Base-by-base conservation (phyloP, 2,329 filamentous ascomycete genomes). In the Ceratocystis harringtonii region DNA sequence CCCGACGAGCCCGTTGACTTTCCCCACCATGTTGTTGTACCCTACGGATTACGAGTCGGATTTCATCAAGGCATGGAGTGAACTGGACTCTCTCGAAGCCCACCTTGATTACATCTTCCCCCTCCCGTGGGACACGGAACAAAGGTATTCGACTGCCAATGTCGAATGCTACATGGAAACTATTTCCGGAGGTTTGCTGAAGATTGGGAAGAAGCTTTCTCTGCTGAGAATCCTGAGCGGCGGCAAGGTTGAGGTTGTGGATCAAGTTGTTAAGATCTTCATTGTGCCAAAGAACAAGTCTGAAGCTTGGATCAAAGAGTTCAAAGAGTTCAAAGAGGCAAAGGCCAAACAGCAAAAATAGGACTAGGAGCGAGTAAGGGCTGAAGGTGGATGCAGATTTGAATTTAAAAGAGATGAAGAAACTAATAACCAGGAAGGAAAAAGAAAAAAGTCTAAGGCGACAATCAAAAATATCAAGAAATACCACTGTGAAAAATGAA, bases 141-240 rank as follows among this genome's bases (percentile, higher is more conserved):
- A 80, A 1, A 84, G 84, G 71, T 96, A 96, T 74, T 81, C 77
- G 0, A 70, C 80, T 0, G 78, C 79, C 0, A 78, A 76, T 0
- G 89, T 96, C 3, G 91, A 96, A 70, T 94, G 90, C 71, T 97
- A 90, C 74, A 87, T 95, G 79, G 91, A 96, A 78, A 97, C 91
- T 0, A 76, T 76, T 3, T 78, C 79, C 0, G 91, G 91, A 0
- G 91, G 92, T 0, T 74, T 99, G 71, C 84, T 96, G 71, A 96
- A 95, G 77, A 86, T 92, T 25, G 92, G 94, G 61, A 92, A 89
- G 81, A 94, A 92, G 72, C 80, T 94, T 69, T 79, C 84, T 22
- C 74, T 97, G 70, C 75, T 90, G 62, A 89, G 90, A 77, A 82
- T 92, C 36, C 75, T 97, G 68, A 79, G 79, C 7, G 84, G 83